phyloP scores from a whole-genome alignment of 768 basidiomycete genomes.

The Agrocybe pediades region DNA sequence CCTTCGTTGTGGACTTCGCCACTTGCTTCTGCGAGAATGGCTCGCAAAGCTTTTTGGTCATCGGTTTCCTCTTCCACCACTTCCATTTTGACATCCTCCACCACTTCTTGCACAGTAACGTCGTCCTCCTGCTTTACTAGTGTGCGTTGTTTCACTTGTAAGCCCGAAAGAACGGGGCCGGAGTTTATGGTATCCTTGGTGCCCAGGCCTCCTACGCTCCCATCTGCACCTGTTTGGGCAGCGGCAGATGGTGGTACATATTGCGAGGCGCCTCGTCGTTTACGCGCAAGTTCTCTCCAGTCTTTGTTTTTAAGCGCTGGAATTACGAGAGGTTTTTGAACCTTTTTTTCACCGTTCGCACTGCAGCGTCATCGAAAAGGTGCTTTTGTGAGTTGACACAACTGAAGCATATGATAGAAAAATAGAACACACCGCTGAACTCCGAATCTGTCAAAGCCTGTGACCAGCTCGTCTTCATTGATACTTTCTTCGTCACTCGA shows the following conservation, averaged over 20 bases:
- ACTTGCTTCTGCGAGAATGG: conserved; percentile 63
- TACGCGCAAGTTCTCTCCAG: conserved; percentile 82
- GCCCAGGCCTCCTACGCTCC: conserved; percentile 77
- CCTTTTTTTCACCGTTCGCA: conserved; percentile 44
- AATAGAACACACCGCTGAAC: conserved; percentile 80
- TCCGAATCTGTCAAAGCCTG: conserved; percentile 71
- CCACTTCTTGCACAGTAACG: conserved; percentile 20
- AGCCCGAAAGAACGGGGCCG: conserved; percentile 68
- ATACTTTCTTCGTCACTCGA: conserved; percentile 65
- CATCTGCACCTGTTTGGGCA: conserved; percentile 61
- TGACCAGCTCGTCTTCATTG: conserved; percentile 66
- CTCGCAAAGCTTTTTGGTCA: conserved; percentile 80
- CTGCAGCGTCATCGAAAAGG: conserved; percentile 32
- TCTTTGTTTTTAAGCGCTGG: conserved; percentile 86
- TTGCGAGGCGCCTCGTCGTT: conserved; percentile 52
- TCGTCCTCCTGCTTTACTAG: conserved; percentile 28
- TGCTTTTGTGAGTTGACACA: conserved; percentile 77
- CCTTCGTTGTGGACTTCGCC: conserved; percentile 38
- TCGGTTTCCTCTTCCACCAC: conserved; percentile 53
- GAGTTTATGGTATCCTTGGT: conserved; percentile 76
- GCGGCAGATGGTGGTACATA: conserved; percentile 69
- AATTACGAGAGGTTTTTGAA: conserved; percentile 76
- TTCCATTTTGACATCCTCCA: conserved; percentile 32
- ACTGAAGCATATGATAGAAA: conserved; percentile 31
- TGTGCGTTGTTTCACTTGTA: conserved; percentile 51